phyloP scores from a whole-genome alignment of 495 filamentous ascomycete species.

The Xylaria grammica region DNA sequence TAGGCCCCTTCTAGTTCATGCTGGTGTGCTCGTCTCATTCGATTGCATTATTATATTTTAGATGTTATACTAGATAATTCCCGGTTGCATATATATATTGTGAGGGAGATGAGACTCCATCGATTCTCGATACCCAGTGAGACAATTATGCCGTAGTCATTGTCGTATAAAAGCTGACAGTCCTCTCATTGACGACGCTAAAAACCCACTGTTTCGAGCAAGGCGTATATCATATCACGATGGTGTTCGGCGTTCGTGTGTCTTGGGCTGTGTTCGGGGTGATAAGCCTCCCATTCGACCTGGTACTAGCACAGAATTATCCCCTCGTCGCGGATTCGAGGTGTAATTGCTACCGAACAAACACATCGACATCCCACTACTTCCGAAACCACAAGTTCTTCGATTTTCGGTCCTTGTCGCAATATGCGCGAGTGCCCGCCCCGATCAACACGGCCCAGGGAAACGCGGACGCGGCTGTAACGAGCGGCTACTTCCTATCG shows the following conservation, averaged over 20 bases:
- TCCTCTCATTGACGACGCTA: no score
- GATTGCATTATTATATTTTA: neutral
- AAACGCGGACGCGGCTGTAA: conserved; percentile 36
- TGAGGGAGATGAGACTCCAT: neutral
- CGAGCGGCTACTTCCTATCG: conserved; percentile 47
- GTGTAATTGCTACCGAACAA: conserved; percentile 56
- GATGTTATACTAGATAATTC: neutral
- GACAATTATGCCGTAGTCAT: neutral
- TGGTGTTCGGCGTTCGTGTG: conserved; percentile 2
- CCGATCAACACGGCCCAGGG: conserved; percentile 38
- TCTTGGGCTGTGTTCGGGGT: conserved; percentile 21
- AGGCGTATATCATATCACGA: neutral
- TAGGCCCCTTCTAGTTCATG: neutral
- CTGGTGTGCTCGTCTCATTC: neutral
- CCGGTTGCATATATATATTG: neutral
- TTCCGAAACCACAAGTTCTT: conserved; percentile 70
- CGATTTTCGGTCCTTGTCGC: conserved; percentile 64
- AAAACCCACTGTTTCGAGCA: neutral
- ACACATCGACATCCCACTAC: conserved; percentile 54
- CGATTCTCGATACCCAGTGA: neutral
- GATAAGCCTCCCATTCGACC: conserved; percentile 19
- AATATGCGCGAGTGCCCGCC: conserved; percentile 44
- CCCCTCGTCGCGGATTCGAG: conserved; percentile 49
- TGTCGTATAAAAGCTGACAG: no score
- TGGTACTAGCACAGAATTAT: conserved; percentile 33